Conservation (phyloP, 306 rosid genomes). For the Vigna radiata region DNA sequence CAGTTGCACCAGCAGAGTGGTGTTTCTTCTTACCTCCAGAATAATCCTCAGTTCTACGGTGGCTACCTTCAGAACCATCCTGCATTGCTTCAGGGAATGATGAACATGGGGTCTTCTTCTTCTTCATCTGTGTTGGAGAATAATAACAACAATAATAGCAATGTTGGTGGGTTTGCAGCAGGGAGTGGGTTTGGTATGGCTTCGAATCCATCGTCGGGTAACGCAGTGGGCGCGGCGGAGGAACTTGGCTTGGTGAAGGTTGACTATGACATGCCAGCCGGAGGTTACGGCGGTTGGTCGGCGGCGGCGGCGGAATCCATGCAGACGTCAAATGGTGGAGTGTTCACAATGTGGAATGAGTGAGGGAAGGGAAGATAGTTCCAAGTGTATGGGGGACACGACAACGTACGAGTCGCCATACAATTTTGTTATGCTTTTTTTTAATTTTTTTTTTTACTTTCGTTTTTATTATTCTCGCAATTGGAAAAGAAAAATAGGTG, state of each 20-base stretch:
- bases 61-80: slow-evolving; percentile 73
- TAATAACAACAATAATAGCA: slow-evolving; percentile 5
- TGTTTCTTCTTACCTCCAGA: slow-evolving; percentile 40
- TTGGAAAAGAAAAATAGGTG: slow-evolving; percentile 36
- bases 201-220: slow-evolving; percentile 45
- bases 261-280: slow-evolving; percentile 78
- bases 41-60: slow-evolving; percentile 57
- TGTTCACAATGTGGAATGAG: slow-evolving; percentile 88
- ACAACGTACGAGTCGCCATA: slow-evolving; percentile 20
- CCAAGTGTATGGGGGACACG: slow-evolving; percentile 20
- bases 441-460: neutral
- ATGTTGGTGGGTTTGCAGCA: slow-evolving; percentile 7
- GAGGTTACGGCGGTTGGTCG: slow-evolving; percentile 72
- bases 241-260: slow-evolving; percentile 78
- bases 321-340: slow-evolving; percentile 60
- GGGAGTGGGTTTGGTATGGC: slow-evolving; percentile 51
- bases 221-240: slow-evolving; percentile 53
- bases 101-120: slow-evolving; percentile 64
- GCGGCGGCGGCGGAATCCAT: slow-evolving; percentile 60
- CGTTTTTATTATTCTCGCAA: slow-evolving; percentile 8
- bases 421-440: slow-evolving; percentile 25
- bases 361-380: slow-evolving; percentile 11
- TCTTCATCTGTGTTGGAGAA: slow-evolving; percentile 60
- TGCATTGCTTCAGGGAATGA: slow-evolving; percentile 76
- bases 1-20: slow-evolving; percentile 70